These are phyloP conservation scores for Oryza coarctata DNA, from an alignment of 176 grass and related monocot species.

Conservation along the genomic window DNA sequence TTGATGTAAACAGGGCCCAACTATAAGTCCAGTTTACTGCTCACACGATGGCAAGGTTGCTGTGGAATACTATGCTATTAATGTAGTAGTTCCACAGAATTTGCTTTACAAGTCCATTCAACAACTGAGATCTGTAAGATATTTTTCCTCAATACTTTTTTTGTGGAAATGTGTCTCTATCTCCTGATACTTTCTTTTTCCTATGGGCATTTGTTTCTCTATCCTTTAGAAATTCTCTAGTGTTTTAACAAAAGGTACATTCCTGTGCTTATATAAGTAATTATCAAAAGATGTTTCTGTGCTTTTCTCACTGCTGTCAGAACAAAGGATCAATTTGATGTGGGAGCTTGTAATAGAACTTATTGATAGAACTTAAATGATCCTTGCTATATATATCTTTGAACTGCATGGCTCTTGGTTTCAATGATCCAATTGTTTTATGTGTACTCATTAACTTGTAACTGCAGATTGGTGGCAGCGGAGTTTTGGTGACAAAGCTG, in stretches of 20 bases:
- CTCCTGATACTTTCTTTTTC: neutral
- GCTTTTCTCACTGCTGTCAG: neutral
- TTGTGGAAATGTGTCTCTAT: neutral
- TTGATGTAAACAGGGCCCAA: conserved; percentile 78
- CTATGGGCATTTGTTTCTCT: neutral
- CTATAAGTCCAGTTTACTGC: conserved; percentile 82
- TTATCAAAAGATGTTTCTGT: neutral
- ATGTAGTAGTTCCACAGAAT: conserved; percentile 82
- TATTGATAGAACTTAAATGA: neutral
- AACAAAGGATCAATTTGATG: neutral
- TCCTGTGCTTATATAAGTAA: neutral
- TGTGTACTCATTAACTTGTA: neutral
- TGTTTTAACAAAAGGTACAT: neutral
- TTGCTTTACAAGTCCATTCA: conserved; percentile 86
- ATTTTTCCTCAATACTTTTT: conserved; percentile 6
- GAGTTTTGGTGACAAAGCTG: conserved; percentile 87
- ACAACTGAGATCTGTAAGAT: conserved; percentile 86
- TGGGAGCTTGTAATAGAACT: neutral
- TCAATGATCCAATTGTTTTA: neutral
- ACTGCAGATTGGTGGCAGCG: conserved; percentile 77
- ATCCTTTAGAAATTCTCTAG: neutral
- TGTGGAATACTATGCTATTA: conserved; percentile 88
- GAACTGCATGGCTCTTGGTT: conserved; percentile 2
- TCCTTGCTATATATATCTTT: neutral
- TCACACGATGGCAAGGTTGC: conserved; percentile 54